phyloP scores from a whole-genome alignment of 140 eudicot species.

The Erigeron philadelphicus region DNA sequence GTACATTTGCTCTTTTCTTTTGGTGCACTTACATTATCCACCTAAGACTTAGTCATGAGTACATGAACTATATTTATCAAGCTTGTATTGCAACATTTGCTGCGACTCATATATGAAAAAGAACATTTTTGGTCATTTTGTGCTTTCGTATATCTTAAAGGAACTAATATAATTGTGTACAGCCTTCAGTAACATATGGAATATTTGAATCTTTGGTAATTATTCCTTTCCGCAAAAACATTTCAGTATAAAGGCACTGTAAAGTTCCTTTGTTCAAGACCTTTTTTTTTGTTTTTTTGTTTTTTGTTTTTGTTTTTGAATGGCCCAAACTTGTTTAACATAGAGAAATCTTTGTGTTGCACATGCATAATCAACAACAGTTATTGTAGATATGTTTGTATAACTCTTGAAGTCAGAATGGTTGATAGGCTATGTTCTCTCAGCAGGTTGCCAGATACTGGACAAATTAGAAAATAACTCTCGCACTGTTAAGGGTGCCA shows the following conservation, averaged over 20 bases:
- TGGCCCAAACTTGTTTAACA: neutral
- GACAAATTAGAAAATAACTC: conserved; percentile 76
- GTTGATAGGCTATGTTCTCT: conserved; percentile 26
- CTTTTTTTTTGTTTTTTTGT: too few species aligned
- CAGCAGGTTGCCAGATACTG: conserved; percentile 72
- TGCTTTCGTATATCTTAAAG: too few species aligned
- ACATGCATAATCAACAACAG: neutral
- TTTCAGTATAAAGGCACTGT: conserved; percentile 9
- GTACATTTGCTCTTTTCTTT: neutral
- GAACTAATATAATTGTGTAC: too few species aligned
- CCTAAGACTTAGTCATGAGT: neutral
- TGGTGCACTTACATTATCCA: neutral
- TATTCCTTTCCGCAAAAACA: neutral
- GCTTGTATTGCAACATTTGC: neutral
- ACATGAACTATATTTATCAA: neutral
- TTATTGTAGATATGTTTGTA: conserved; percentile 10
- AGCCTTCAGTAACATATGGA: too few species aligned
- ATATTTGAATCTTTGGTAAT: too few species aligned
- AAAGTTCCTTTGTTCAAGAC: neutral
- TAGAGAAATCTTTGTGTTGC: neutral
- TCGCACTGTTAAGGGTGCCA: conserved; percentile 84
- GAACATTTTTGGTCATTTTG: too few species aligned
- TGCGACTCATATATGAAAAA: neutral
- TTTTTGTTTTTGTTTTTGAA: too few species aligned
- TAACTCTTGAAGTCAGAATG: neutral